Percentiles rank a stretch among this genome's conserved stretches.
Evolutionary conservation across 2,329 filamentous ascomycete genomes (phyloP).

Genomic region (Calonectria naviculata): DNA sequence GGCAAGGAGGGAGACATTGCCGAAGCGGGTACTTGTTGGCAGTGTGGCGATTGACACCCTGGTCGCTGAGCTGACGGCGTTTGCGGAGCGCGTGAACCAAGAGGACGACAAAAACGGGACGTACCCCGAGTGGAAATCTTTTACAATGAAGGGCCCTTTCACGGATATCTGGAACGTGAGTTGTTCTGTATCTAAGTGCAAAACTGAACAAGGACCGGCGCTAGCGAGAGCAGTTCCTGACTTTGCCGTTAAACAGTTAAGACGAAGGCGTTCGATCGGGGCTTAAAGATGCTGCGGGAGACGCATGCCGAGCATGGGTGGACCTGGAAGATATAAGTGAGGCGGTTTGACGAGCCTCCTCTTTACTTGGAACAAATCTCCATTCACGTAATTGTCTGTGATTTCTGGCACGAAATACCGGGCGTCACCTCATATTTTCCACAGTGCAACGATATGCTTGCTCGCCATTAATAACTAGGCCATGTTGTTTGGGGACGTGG

Average conservation of each 20-base stretch:
- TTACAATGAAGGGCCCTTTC: slow-evolving; percentile 38
- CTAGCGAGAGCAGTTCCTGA: slow-evolving; percentile 29
- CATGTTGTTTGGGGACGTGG: background rate
- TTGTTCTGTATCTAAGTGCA: background rate
- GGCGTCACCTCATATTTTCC: background rate
- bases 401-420: background rate
- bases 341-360: background rate
- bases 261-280: slow-evolving; percentile 24
- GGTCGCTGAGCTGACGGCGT: slow-evolving; percentile 50
- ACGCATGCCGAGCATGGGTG: slow-evolving; percentile 30
- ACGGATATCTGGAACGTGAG: slow-evolving; percentile 44
- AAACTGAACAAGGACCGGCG: background rate
- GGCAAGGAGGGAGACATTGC: slow-evolving; percentile 47
- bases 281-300: slow-evolving; percentile 28
- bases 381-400: background rate
- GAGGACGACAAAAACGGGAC: slow-evolving; percentile 29
- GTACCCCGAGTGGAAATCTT: slow-evolving; percentile 34
- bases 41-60: slow-evolving; percentile 55
- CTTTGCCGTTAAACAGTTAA: slow-evolving; percentile 26
- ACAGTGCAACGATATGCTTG: background rate
- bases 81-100: slow-evolving; percentile 47
- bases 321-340: slow-evolving; percentile 21
- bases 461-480: background rate
- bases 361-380: background rate
- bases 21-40: slow-evolving; percentile 52